Percentiles rank a stretch among this genome's conserved stretches.
These are phyloP conservation scores for Macadamia integrifolia DNA, from an alignment of 164 flowering plant species.

Conservation along the genomic window DNA sequence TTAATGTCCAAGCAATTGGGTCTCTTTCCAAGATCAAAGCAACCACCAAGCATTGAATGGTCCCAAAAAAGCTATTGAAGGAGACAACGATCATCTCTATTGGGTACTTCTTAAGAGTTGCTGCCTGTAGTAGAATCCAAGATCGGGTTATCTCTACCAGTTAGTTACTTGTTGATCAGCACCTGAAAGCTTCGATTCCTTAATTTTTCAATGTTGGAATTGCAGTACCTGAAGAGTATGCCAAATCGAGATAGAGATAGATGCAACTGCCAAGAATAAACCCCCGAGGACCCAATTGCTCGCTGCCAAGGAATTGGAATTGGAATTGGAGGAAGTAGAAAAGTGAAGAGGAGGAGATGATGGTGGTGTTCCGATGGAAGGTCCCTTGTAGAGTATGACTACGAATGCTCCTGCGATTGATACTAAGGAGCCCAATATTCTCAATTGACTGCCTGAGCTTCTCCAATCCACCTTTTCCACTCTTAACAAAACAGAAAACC, in stretches of 20 bases:
- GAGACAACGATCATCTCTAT: slow-evolving; percentile 24
- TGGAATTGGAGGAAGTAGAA: not conserved
- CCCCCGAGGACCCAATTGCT: slow-evolving; percentile 3
- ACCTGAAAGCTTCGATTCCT: not conserved
- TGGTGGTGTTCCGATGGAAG: not conserved
- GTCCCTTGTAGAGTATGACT: not conserved
- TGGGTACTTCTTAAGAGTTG: slow-evolving; percentile 23
- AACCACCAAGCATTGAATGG: slow-evolving; percentile 25
- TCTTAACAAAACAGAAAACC: not conserved
- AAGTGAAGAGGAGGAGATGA: not conserved
- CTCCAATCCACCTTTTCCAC: not conserved
- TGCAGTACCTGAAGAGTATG: not conserved
- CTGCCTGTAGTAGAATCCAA: slow-evolving; percentile 17
- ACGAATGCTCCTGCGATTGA: not conserved
- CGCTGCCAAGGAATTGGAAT: not conserved
- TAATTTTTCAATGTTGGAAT: not conserved
- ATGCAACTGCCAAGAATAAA: not conserved
- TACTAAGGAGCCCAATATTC: not conserved
- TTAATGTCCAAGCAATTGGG: slow-evolving; percentile 32
- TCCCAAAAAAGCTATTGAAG: slow-evolving; percentile 30
- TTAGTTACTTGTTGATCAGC: no score
- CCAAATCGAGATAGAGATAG: not conserved
- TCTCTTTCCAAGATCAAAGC: slow-evolving; percentile 25
- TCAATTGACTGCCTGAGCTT: not conserved
- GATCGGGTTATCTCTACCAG: no score